These are phyloP conservation scores for Zymoseptoria ardabiliae DNA, from an alignment of 2,329 filamentous ascomycete species.

Conservation along the genomic window DNA sequence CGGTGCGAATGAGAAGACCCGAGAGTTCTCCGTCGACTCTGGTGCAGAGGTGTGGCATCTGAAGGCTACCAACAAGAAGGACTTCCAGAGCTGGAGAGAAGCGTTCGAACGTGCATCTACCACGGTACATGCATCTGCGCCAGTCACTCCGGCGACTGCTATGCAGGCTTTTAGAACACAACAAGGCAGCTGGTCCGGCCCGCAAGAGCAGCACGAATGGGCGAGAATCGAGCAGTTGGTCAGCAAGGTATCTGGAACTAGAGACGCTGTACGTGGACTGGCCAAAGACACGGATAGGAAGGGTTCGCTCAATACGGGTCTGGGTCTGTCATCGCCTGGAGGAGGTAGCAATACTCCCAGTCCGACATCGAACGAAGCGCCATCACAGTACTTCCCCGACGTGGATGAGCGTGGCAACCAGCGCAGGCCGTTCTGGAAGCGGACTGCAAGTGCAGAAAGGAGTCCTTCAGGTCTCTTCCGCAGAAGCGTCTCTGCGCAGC, in stretches of 20 bases:
- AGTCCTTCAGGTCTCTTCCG: slow-evolving; percentile 39
- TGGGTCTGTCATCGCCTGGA: slow-evolving; percentile 23
- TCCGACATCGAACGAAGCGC: slow-evolving; percentile 30
- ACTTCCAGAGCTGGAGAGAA: slow-evolving; percentile 80
- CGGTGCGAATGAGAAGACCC: slow-evolving; percentile 75
- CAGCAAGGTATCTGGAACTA: slow-evolving; percentile 75
- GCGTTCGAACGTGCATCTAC: slow-evolving; percentile 78
- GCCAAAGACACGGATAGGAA: slow-evolving; percentile 76
- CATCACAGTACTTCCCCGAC: slow-evolving; percentile 38
- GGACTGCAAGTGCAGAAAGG: slow-evolving; percentile 57
- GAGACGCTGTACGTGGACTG: slow-evolving; percentile 79
- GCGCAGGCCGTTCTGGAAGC: slow-evolving; percentile 81
- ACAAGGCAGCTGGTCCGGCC: slow-evolving; percentile 18
- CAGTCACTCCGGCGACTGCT: slow-evolving; percentile 22
- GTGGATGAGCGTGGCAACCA: slow-evolving; percentile 36
- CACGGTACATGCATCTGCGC: slow-evolving; percentile 24
- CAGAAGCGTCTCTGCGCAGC: slow-evolving; percentile 47
- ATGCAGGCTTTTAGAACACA: slow-evolving; percentile 16
- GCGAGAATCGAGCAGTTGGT: slow-evolving; percentile 76
- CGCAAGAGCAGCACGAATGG: slow-evolving; percentile 75
- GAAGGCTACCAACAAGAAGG: slow-evolving; percentile 69
- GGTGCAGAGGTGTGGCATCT: slow-evolving; percentile 97
- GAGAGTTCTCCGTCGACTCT: slow-evolving; percentile 94
- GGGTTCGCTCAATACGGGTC: slow-evolving; percentile 36
- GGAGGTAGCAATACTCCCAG: slow-evolving; percentile 30